phyloP scores from a whole-genome alignment of 2,329 filamentous ascomycete genomes.

The Aspergillus oerlinghausenensis region DNA sequence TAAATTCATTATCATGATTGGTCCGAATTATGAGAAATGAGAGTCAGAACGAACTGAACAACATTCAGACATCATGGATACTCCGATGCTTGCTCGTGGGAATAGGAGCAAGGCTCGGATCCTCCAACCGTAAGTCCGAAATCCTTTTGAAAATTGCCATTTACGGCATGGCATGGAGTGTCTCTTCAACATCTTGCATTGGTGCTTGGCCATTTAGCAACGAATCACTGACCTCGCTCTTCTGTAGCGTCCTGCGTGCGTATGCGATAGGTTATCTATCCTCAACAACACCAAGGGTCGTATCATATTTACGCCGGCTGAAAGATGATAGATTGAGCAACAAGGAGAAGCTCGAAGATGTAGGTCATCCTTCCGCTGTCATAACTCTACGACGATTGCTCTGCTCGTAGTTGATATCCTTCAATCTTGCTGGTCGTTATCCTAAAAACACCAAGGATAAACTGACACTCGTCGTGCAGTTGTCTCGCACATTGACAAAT shows the following conservation, averaged over 20 bases:
- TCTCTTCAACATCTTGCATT: not conserved
- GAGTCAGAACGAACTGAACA: slow-evolving; percentile 23
- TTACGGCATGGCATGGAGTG: not conserved
- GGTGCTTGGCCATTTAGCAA: slow-evolving; percentile 3
- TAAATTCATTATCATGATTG: slow-evolving; percentile 8
- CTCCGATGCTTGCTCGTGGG: slow-evolving; percentile 17
- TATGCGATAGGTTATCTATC: slow-evolving; percentile 48
- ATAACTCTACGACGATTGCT: not conserved
- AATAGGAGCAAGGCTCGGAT: slow-evolving; percentile 20
- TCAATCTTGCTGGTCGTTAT: not conserved
- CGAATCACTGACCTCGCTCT: slow-evolving; percentile 2
- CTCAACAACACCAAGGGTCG: slow-evolving; percentile 42
- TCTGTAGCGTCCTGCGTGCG: slow-evolving; percentile 39
- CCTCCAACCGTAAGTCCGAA: slow-evolving; percentile 32
- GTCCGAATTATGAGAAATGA: slow-evolving; percentile 7
- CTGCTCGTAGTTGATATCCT: not conserved
- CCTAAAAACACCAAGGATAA: not conserved
- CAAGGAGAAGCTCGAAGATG: slow-evolving; percentile 33
- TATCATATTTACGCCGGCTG: slow-evolving; percentile 36
- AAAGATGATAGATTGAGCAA: slow-evolving; percentile 27
- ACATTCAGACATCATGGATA: slow-evolving; percentile 23
- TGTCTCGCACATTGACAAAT: slow-evolving; percentile 34
- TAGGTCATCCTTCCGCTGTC: slow-evolving; percentile 19
- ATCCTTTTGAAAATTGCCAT: not conserved
- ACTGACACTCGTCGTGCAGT: slow-evolving; percentile 28